Conservation (phyloP, 345 rosid genomes). For the Ceriops zippeliana region DNA sequence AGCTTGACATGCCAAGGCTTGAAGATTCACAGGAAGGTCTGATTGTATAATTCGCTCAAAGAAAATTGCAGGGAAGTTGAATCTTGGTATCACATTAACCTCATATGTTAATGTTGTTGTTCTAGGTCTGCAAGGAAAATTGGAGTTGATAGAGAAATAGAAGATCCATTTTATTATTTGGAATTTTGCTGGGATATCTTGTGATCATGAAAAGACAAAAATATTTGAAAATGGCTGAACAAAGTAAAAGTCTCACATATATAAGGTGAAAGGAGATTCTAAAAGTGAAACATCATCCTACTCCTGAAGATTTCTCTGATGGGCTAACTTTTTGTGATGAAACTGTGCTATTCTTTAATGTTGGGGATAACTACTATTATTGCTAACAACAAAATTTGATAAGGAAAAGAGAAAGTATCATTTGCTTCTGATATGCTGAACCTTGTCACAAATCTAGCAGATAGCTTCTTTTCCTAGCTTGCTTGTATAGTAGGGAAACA, state of each 20-base stretch:
- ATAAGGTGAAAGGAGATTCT: slow-evolving; percentile 11
- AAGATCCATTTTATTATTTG: no score
- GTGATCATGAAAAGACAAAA: background rate
- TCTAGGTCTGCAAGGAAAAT: slow-evolving; percentile 42
- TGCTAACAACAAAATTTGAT: no score
- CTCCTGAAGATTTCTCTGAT: background rate
- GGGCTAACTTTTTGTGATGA: background rate
- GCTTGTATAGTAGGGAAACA: no score
- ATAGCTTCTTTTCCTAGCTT: no score
- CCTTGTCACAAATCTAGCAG: no score
- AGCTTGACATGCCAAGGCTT: slow-evolving; percentile 77
- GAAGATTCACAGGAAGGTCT: slow-evolving; percentile 92
- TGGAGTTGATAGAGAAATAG: no score
- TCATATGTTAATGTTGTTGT: slow-evolving; percentile 70
- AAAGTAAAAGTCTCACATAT: background rate
- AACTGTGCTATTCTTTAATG: background rate
- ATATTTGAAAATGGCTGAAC: background rate
- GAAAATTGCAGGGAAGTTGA: slow-evolving; percentile 89
- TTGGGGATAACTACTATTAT: background rate
- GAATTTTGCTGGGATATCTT: no score
- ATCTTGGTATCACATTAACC: slow-evolving; percentile 84
- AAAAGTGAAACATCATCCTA: background rate
- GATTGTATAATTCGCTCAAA: slow-evolving; percentile 90
- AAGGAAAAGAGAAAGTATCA: no score
- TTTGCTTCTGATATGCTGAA: no score